Base-by-base conservation (phyloP, 306 rosid species). In the Styphnolobium japonicum region DNA sequence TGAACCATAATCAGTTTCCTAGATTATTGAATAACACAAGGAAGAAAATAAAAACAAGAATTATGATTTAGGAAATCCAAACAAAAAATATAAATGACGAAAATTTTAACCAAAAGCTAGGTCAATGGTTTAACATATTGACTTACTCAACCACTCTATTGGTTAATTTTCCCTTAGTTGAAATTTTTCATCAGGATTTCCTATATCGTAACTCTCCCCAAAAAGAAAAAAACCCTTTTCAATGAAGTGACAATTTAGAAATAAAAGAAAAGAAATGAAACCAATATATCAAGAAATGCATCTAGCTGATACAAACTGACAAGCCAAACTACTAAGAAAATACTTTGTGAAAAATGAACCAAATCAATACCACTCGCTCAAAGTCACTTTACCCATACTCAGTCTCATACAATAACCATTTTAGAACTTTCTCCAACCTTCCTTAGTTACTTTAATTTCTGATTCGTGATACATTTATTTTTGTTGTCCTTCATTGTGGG, bases 1-100 rank as follows among this genome's bases (percentile, higher is more conserved):
- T 57, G 53, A 61, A 80, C 56, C 46, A 62, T 57, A 74, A 40
- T 80, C 29, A 87, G 82, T 49, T 48, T 82, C 69, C 48, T 42
- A 16, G 1, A 61, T 60, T 46, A 36, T 64, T 34, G 48, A 57
- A 76, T 45, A 25, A 45, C 10, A 21, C 18, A 16, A 29, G 19
- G 25, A 67, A 83, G n/a, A 64, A 45, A 81, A 39, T 52, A 12
- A 40, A 72, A 70, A 63, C 60, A 73, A 60, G 45, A 71, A 34
- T 61, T 79, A 61, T 11, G 60, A 37, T 1, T 19, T 16, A 31
- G 21, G 46, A 51, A 31, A 51, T 71, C 43, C 39, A 27, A 27
- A 71, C 45, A 49, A 7, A 19, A 22, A 11, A 14, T 29, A 31
- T 18, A 2, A 53, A 51, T 4, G 34, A 53, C 36, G 22, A 75